These are phyloP conservation scores for Entamoeba moshkovskii DNA, from an alignment of 208 protist genomes.

Conservation along the genomic window DNA sequence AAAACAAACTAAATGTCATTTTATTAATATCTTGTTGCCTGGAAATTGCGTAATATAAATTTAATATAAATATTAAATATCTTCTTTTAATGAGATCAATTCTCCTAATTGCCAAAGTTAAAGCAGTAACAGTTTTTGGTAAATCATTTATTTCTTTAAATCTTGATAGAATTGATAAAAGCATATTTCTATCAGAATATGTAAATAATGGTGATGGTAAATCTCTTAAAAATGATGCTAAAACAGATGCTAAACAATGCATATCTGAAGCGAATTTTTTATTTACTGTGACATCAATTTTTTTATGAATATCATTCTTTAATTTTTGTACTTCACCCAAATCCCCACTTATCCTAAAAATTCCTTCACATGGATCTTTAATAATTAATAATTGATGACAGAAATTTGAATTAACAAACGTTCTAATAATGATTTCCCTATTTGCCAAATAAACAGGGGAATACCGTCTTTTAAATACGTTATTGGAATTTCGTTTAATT, in stretches of 20 bases:
- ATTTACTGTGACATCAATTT: not conserved
- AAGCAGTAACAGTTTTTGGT: not conserved
- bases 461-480: not conserved
- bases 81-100: not conserved
- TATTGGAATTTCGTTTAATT: not conserved
- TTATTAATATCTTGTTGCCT: not conserved
- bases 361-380: not conserved
- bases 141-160: not conserved
- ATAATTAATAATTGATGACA: no score
- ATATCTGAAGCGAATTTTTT: not conserved
- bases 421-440: not conserved
- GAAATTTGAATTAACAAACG: no score
- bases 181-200: not conserved
- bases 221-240: not conserved
- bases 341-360: not conserved
- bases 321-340: not conserved
- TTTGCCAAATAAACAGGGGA: not conserved
- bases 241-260: not conserved
- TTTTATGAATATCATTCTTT: not conserved
- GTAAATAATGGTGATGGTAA: not conserved
- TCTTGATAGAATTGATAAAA: not conserved
- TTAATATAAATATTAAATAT: not conserved
- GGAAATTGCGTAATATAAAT: not conserved
- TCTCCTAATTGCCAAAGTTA: not conserved
- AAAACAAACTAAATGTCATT: not conserved